A percentile compares a stretch with the other conserved stretches of the same genome.
phyloP scores from a whole-genome alignment of 331 rosid genomes.

The Telfairia occidentalis region DNA sequence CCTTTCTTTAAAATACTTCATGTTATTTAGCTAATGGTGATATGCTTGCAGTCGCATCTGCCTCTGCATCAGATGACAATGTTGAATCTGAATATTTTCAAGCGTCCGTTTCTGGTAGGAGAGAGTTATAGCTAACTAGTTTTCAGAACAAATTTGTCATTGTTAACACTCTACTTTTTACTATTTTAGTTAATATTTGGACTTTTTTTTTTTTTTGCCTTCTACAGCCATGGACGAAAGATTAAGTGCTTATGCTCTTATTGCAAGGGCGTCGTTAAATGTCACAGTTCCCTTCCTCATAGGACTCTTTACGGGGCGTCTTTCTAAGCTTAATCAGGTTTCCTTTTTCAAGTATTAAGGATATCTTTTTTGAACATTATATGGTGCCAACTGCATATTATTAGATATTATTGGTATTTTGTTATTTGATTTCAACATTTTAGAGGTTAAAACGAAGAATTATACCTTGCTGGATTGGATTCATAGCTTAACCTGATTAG shows the following conservation, averaged over 20 bases:
- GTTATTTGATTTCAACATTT: neutral
- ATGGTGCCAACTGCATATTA: neutral
- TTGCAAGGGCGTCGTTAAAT: conserved; percentile 76
- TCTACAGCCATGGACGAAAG: conserved; percentile 98
- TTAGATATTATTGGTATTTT: neutral
- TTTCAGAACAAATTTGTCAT: neutral
- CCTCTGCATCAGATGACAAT: conserved; percentile 65
- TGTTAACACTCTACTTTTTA: neutral
- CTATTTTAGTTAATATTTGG: conserved; percentile 8
- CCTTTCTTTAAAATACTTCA: conserved; percentile 14
- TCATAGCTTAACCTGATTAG: neutral
- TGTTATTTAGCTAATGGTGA: conserved; percentile 10
- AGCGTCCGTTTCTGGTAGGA: conserved; percentile 75
- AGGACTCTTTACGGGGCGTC: conserved; percentile 51
- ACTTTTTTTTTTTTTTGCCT: conserved; percentile 16
- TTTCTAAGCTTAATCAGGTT: conserved; percentile 71
- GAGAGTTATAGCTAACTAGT: conserved; percentile 3
- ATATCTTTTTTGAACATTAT: conserved; percentile 15
- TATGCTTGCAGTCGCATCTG: conserved; percentile 56
- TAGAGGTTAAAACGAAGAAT: neutral
- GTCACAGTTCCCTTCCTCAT: conserved; percentile 71
- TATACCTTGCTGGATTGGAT: neutral
- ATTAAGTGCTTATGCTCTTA: conserved; percentile 81
- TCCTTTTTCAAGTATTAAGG: conserved; percentile 20
- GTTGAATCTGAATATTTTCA: conserved; percentile 58